Conservation (phyloP, 257 asterid species). For the Avicennia marina region DNA sequence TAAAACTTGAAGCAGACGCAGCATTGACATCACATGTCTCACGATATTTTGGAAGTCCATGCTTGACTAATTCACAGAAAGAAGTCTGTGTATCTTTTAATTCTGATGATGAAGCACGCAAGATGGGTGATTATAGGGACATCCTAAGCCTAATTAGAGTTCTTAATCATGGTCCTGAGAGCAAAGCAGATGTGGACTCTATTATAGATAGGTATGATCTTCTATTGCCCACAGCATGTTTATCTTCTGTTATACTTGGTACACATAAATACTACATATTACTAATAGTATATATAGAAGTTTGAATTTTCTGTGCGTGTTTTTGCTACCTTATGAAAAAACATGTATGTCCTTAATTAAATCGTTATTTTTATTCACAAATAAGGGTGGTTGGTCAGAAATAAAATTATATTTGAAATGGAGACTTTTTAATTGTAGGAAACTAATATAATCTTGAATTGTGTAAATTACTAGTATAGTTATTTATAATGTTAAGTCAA, state of each 20-base stretch:
- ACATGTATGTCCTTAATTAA: too few relatives aligned
- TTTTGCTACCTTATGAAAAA: too few relatives aligned
- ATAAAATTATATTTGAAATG: too few relatives aligned
- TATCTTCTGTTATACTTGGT: slow-evolving; percentile 7
- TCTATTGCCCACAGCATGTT: slow-evolving; percentile 7
- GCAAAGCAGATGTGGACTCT: slow-evolving; percentile 81
- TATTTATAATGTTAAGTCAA: too few relatives aligned
- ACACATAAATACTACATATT: too few relatives aligned
- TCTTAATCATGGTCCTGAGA: slow-evolving; percentile 93
- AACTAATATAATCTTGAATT: too few relatives aligned
- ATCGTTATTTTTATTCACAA: too few relatives aligned
- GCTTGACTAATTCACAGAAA: slow-evolving; percentile 28
- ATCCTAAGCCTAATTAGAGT: slow-evolving; percentile 91
- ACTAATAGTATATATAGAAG: too few relatives aligned
- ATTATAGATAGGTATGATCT: slow-evolving; percentile 65
- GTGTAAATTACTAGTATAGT: too few relatives aligned
- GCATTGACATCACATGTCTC: slow-evolving; percentile 32
- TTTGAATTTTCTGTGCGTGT: too few relatives aligned
- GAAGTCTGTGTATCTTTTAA: slow-evolving; percentile 18
- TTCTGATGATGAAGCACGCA: slow-evolving; percentile 64
- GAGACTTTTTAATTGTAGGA: too few relatives aligned
- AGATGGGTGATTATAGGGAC: slow-evolving; percentile 87
- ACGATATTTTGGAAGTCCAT: slow-evolving; percentile 29
- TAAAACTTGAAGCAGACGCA: slow-evolving; percentile 71
- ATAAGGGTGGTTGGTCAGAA: too few relatives aligned